phyloP scores from a whole-genome alignment of 2,329 filamentous ascomycete species.

The Pseudogymnoascus verrucosus region DNA sequence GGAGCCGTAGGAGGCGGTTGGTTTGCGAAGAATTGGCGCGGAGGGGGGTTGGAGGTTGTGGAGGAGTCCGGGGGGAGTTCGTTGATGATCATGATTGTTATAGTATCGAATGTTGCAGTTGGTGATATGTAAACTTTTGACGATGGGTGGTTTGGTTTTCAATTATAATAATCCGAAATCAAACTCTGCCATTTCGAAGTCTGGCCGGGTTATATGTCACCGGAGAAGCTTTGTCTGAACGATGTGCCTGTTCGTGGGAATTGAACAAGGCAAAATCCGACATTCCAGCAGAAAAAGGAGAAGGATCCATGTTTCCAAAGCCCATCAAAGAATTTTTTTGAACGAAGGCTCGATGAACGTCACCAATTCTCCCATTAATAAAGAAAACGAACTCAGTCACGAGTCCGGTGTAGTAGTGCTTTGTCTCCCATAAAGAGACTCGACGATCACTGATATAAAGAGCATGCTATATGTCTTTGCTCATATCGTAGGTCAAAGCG shows the following conservation, averaged over 20 bases:
- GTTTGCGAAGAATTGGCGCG: neutral
- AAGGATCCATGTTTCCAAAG: neutral
- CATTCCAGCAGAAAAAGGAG: neutral
- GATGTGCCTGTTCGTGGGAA: neutral
- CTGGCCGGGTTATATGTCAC: neutral
- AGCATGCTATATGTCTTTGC: neutral
- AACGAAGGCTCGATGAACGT: neutral
- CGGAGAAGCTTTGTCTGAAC: neutral
- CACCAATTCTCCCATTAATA: neutral
- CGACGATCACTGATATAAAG: neutral
- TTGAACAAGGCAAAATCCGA: neutral
- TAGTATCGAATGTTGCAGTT: neutral
- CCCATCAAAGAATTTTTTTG: neutral
- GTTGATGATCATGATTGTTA: neutral
- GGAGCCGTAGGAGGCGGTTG: neutral
- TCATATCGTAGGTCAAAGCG: neutral
- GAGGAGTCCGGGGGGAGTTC: neutral
- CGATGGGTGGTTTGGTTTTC: neutral
- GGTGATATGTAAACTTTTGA: neutral
- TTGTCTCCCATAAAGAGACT: neutral
- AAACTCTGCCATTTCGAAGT: neutral
- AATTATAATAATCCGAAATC: neutral
- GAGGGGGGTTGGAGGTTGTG: neutral
- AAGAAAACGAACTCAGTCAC: neutral
- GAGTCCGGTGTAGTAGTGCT: neutral